Base-by-base conservation (phyloP, 2,329 filamentous ascomycete genomes). In the Penicillium vulpinum region DNA sequence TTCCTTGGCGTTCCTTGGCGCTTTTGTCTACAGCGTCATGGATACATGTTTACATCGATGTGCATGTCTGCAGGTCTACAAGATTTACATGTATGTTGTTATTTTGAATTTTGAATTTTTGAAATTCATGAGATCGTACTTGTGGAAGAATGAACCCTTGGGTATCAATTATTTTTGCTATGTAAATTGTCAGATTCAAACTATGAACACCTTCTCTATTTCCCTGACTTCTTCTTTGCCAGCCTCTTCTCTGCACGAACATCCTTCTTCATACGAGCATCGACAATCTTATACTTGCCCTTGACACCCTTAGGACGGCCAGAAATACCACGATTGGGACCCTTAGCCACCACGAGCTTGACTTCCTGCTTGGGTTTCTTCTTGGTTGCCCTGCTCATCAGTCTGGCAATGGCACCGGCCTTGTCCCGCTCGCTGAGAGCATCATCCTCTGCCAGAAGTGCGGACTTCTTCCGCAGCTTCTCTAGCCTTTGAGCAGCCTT, bases 391-490 rank as follows among this genome's bases (percentile, higher is more conserved):
- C 88, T 90, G 69, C 85, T 85, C 79, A 97, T 88, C 72, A 99
- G 75, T 74, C 88, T 91, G 26, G 85, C 78, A 68, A 99, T 97
- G 59, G 84, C 88, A 62, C 87, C 85, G 3, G 92, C 90, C 83
- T 99, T 99, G 75, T 99, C 95, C 78, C 92, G 92, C 80, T 99
- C 94, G 15, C 90, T 96, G 81, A 97, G 86, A 49, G 89, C 90
- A 73, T 97, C 93, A 65, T 96, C 93, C 57, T 92, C 90, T 21
- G 88, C 88, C 49, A 99, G 78, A 67, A 96, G 78, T 38, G 95
- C 92, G n/a, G 87, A 91, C 84, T 99, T 99, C 86, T 95, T 96
- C 80, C 92, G 91, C 62, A 99, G 80, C 80, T 96, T 97, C 83
- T 99, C 94, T 29, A 99, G 78, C 56, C 85, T 84, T 76, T 95